Conservation (phyloP, 106 monocot genomes). For the Allium cepa region DNA sequence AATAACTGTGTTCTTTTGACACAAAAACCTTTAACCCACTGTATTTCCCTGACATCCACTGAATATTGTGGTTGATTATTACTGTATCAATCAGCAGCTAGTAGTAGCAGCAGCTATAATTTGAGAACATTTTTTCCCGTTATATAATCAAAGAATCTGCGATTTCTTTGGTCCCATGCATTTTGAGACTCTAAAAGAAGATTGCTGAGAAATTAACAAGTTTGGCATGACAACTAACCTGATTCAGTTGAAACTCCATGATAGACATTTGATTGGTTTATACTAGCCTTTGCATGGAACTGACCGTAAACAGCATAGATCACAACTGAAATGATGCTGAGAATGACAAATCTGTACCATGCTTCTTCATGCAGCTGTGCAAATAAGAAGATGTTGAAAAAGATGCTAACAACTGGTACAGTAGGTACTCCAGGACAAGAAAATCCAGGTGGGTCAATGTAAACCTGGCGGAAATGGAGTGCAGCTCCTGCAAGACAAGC, state of each 20-base stretch:
- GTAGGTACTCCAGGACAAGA: conserved; percentile 87
- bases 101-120: too few species aligned
- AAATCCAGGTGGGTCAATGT: conserved; percentile 73
- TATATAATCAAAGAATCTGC: too few species aligned
- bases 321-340: conserved; percentile 50
- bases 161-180: too few species aligned
- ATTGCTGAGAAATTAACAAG: neutral
- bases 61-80: too few species aligned
- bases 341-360: conserved; percentile 78
- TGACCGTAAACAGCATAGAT: conserved; percentile 87
- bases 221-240: neutral
- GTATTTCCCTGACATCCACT: too few species aligned
- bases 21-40: too few species aligned
- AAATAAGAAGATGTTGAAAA: conserved; percentile 77
- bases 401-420: conserved; percentile 62
- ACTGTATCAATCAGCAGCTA: too few species aligned
- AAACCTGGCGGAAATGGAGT: conserved; percentile 78
- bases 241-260: conserved; percentile 39
- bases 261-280: conserved; percentile 31
- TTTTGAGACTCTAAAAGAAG: neutral
- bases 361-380: conserved; percentile 95
- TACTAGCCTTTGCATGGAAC: conserved; percentile 43
- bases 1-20: too few species aligned
- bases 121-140: too few species aligned
- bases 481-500: conserved; percentile 55